phyloP scores from a whole-genome alignment of 306 rosid species.

The Lathyrus sativus region DNA sequence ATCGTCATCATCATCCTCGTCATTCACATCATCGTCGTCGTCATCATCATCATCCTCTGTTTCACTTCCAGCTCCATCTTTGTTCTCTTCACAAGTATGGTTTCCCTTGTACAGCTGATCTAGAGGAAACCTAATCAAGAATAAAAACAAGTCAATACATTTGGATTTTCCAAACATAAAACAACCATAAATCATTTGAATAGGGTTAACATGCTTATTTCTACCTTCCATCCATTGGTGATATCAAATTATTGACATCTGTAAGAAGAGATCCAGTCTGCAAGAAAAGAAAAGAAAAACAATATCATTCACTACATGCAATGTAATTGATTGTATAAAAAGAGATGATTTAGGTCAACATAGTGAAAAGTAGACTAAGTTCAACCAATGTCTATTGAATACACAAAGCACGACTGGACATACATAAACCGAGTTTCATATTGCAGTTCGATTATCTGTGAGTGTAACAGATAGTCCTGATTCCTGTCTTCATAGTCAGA shows the following conservation, averaged over 20 bases:
- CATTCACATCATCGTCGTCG: conserved; percentile 68
- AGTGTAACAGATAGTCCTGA: not conserved
- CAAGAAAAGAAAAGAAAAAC: conserved; percentile 23
- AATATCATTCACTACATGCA: conserved; percentile 10
- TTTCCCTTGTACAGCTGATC: conserved; percentile 49
- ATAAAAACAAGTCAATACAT: conserved; percentile 25
- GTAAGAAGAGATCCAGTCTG: conserved; percentile 56
- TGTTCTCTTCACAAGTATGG: conserved; percentile 51
- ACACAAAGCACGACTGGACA: conserved; percentile 3
- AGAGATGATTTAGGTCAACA: not conserved
- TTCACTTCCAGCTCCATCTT: conserved; percentile 75
- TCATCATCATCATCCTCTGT: conserved; percentile 65
- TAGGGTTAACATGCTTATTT: not conserved
- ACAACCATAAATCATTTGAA: conserved; percentile 5
- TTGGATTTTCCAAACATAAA: not conserved
- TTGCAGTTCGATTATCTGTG: not conserved
- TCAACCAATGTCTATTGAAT: not conserved
- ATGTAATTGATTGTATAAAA: conserved; percentile 1
- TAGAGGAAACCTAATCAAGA: conserved; percentile 62
- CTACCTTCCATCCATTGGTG: conserved; percentile 62
- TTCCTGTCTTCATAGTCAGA: too few relatives aligned
- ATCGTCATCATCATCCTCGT: conserved; percentile 66
- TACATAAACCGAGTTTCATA: not conserved
- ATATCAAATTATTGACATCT: conserved; percentile 33
- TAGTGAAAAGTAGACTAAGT: not conserved